A percentile compares a stretch with the other conserved stretches of the same genome.
These are phyloP conservation scores for Eucalyptus grandis DNA, from an alignment of 345 rosid species.

Conservation along the genomic window DNA sequence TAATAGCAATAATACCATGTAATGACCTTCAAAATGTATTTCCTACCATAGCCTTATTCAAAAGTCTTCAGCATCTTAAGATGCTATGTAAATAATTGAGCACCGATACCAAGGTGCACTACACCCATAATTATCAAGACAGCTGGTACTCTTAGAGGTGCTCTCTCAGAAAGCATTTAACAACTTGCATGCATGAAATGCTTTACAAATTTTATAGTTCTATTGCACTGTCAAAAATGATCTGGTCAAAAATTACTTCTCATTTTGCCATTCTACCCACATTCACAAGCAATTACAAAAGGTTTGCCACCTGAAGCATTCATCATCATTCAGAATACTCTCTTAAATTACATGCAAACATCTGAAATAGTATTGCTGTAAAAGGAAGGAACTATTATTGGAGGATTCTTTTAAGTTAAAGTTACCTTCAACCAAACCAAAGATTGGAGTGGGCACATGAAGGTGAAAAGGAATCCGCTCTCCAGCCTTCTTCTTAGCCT, in stretches of 20 bases:
- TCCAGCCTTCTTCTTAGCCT: conserved; percentile 51
- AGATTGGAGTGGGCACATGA: conserved; percentile 53
- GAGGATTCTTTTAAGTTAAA: not conserved
- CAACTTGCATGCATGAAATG: not conserved
- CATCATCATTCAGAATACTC: not conserved
- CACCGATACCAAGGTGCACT: not conserved
- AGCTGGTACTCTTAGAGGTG: not conserved
- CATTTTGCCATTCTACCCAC: not conserved
- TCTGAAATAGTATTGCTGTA: not conserved
- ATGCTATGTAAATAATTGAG: not conserved
- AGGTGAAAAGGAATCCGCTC: conserved; percentile 74
- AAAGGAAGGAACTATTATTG: not conserved
- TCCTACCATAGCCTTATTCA: not conserved
- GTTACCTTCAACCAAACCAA: conserved; percentile 71
- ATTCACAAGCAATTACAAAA: not conserved
- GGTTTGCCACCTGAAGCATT: not conserved
- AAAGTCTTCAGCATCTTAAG: not conserved
- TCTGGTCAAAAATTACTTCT: not conserved
- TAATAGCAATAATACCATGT: not conserved
- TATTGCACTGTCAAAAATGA: not conserved
- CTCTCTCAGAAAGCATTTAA: not conserved
- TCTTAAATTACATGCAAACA: not conserved
- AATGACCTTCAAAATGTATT: not conserved
- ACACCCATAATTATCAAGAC: not conserved
- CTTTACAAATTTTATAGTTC: not conserved